Evolutionary conservation across 140 eudicot species (phyloP).

Genomic region (Ambrosia hybrid): DNA sequence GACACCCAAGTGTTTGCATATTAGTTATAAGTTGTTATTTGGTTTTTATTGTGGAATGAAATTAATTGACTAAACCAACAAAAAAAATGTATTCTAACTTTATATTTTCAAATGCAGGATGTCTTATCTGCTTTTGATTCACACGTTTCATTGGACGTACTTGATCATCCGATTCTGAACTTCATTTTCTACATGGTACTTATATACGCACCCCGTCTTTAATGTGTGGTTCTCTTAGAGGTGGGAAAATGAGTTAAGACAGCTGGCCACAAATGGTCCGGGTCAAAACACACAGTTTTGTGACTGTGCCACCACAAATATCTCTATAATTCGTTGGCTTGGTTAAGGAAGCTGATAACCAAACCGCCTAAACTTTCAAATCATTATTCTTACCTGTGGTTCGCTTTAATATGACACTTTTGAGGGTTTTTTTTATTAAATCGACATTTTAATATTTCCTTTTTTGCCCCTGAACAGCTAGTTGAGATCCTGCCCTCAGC

Average conservation of each 20-base stretch:
- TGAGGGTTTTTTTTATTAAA: neutral
- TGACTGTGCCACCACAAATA: too few relatives aligned
- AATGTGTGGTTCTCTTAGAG: too few relatives aligned
- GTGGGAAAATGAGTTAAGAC: too few relatives aligned
- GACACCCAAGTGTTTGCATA: slow-evolving; percentile 5
- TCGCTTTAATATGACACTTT: too few relatives aligned
- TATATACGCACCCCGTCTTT: neutral
- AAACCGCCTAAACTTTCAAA: too few relatives aligned
- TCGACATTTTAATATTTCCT: neutral
- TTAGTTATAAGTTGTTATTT: neutral
- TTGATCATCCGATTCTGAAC: slow-evolving; percentile 86
- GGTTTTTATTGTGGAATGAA: neutral
- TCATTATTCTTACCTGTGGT: too few relatives aligned
- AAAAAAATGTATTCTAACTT: neutral
- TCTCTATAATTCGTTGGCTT: too few relatives aligned
- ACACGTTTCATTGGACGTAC: slow-evolving; percentile 73
- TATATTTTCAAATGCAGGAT: slow-evolving; percentile 47
- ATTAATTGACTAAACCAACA: too few relatives aligned
- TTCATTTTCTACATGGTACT: slow-evolving; percentile 82
- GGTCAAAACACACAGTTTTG: too few relatives aligned
- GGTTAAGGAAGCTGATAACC: too few relatives aligned
- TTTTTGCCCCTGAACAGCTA: slow-evolving; percentile 45
- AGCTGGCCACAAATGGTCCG: too few relatives aligned
- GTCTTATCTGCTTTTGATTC: slow-evolving; percentile 78
- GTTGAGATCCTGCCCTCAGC: slow-evolving; percentile 97